Base-by-base conservation (phyloP, 371 early-diverging fungal species). In the Sporodiniella umbellata region DNA sequence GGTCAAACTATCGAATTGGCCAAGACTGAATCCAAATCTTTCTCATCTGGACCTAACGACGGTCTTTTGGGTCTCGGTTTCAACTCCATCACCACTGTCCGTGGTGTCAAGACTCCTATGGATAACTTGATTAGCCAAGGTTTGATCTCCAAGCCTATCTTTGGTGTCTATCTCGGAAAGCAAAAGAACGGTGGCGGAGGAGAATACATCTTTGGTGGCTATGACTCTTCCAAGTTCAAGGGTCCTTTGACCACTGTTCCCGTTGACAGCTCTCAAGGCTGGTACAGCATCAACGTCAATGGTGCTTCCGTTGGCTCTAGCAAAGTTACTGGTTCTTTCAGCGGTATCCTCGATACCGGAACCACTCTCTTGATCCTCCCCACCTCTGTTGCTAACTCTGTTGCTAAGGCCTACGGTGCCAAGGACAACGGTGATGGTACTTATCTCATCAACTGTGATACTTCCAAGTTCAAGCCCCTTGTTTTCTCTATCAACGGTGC, bases 311-410 rank as follows among this genome's bases (percentile, higher is more conserved):
- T 25, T 44, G 61, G 65, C 19, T 28, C 31, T 17, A 45, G 33
- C 1, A 12, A 38, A 25, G 26, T 50, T 12, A 2, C 51, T 30
- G 45, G 61, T 6, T 50, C 57, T 24, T 61, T 57, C 48, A 21
- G 28, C 2, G 81, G 72, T 17, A 81, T 83, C 48, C 47, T 85
- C 30, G 85, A 85, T 47, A 85, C 85, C 1, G 84, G 85, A 28
- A 83, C 85, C 35, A 83, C 81, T 6, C 62, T 85, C 21, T 64
- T 84, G 55, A 62, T 84, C 21, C 69, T 81, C 37, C 69, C 75
- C 30, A 59, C 66, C 5, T 42, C 57, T 15, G 56, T 74, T 8
- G 78, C 77, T 12, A 44, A 33, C 18, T 48, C 45, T 11, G 45
- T 65, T 19, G 65, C 65, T 33, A 38, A 35, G 1, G 44, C 51